These are phyloP conservation scores for Peziza echinospora DNA, from an alignment of 495 filamentous ascomycete genomes.

Conservation along the genomic window DNA sequence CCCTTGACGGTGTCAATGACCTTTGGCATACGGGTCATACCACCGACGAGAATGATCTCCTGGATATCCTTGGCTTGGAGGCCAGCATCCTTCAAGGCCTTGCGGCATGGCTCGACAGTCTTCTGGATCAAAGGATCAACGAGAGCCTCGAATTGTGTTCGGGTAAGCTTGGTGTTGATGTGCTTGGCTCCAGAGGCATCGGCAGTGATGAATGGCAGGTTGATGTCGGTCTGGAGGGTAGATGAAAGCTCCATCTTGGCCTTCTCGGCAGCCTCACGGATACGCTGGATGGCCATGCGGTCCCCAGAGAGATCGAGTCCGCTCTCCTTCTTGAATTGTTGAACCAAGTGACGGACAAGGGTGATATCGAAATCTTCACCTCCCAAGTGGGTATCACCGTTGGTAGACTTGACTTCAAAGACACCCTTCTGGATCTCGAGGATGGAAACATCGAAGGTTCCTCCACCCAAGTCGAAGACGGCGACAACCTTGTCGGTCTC, in stretches of 20 bases:
- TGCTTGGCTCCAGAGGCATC: slow-evolving; percentile 88
- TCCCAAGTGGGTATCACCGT: slow-evolving; percentile 93
- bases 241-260: slow-evolving; percentile 99
- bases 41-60: slow-evolving; percentile 96
- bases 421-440: slow-evolving; percentile 95
- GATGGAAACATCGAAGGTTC: slow-evolving; percentile 96
- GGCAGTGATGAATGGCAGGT: slow-evolving; percentile 96
- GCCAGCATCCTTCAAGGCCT: slow-evolving; percentile 92
- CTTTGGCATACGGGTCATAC: slow-evolving; percentile 99
- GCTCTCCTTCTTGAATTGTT: slow-evolving; percentile 89
- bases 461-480: slow-evolving; percentile 95
- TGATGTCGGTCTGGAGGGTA: slow-evolving; percentile 91
- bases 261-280: slow-evolving; percentile 98
- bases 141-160: slow-evolving; percentile 76
- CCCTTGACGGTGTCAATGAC: slow-evolving; percentile 90
- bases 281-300: slow-evolving; percentile 98
- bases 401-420: slow-evolving; percentile 97
- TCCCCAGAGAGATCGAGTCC: slow-evolving; percentile 78
- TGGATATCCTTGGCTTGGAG: slow-evolving; percentile 90
- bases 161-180: slow-evolving; percentile 88
- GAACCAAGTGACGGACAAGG: slow-evolving; percentile 83
- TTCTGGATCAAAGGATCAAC: slow-evolving; percentile 76
- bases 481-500: slow-evolving; percentile 75
- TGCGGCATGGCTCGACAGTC: slow-evolving; percentile 82
- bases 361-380: slow-evolving; percentile 96